Percentiles rank a stretch among this genome's conserved stretches.
phyloP scores from a whole-genome alignment of 257 asterid species.

The Lantana camara region DNA sequence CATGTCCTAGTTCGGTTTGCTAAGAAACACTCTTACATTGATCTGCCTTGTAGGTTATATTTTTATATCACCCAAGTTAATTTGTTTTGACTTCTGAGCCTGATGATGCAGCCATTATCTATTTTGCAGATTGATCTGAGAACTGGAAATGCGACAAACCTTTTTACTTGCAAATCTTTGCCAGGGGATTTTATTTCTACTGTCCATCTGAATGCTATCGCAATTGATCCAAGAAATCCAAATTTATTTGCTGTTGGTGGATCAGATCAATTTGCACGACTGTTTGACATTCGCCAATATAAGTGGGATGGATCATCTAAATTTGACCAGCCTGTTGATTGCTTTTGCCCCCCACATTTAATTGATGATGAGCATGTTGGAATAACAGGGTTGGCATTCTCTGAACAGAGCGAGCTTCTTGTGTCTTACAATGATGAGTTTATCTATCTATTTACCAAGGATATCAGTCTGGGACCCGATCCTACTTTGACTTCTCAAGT shows the following conservation, averaged over 20 bases:
- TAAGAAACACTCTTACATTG: background rate
- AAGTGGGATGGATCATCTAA: slow-evolving; percentile 69
- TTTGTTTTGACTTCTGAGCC: slow-evolving; percentile 18
- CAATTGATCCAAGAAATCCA: slow-evolving; percentile 90
- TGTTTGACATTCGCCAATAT: slow-evolving; percentile 78
- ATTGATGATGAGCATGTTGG: slow-evolving; percentile 57
- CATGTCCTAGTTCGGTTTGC: no score
- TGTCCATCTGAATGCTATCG: slow-evolving; percentile 65
- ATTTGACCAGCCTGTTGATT: slow-evolving; percentile 70
- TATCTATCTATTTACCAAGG: slow-evolving; percentile 80
- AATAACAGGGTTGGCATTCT: slow-evolving; percentile 90
- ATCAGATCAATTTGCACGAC: slow-evolving; percentile 77
- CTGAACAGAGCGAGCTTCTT: slow-evolving; percentile 90
- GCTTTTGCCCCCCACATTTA: slow-evolving; percentile 77
- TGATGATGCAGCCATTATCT: slow-evolving; percentile 24
- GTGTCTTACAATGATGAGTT: slow-evolving; percentile 76
- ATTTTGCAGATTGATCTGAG: slow-evolving; percentile 81
- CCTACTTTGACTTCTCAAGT: slow-evolving; percentile 40
- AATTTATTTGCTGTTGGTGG: slow-evolving; percentile 87
- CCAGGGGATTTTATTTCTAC: slow-evolving; percentile 32
- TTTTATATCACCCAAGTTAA: background rate
- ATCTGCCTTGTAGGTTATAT: slow-evolving; percentile 19
- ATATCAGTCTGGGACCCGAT: slow-evolving; percentile 67
- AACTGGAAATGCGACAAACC: slow-evolving; percentile 58
- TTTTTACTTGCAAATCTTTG: slow-evolving; percentile 69